Evolutionary conservation across 768 basidiomycete genomes (phyloP).

Genomic region (Boletus speciosus): DNA sequence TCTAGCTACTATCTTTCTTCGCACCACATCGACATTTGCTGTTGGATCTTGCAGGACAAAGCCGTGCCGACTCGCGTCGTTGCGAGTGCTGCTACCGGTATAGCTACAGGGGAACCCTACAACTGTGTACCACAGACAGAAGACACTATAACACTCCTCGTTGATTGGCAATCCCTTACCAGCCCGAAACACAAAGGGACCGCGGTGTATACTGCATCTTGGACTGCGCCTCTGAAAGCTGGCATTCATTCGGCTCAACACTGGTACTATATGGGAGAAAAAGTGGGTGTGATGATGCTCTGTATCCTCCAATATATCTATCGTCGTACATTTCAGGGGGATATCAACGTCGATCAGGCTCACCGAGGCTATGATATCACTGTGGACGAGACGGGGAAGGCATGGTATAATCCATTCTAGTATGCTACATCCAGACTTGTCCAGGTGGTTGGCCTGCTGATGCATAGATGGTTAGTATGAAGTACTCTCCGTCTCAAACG

Average conservation of each 20-base stretch:
- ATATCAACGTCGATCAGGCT: conserved; percentile 89
- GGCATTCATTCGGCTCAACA: conserved; percentile 91
- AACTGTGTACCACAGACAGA: conserved; percentile 85
- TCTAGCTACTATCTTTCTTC: conserved; percentile 91
- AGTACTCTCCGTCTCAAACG: conserved; percentile 87
- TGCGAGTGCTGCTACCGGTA: conserved; percentile 87
- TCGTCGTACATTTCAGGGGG: conserved; percentile 52
- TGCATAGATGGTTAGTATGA: conserved; percentile 59
- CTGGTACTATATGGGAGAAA: conserved; percentile 95
- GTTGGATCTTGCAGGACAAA: conserved; percentile 77
- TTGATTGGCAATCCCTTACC: conserved; percentile 85
- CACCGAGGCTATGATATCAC: conserved; percentile 92
- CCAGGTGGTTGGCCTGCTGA: conserved; percentile 2
- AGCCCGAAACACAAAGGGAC: conserved; percentile 78
- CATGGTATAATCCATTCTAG: conserved; percentile 91
- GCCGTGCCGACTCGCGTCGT: conserved; percentile 82
- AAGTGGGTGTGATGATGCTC: conserved; percentile 41
- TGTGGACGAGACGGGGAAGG: conserved; percentile 78
- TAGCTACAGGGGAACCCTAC: conserved; percentile 85
- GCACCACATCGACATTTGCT: conserved; percentile 88
- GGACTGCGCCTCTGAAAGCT: conserved; percentile 88
- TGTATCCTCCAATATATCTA: neutral
- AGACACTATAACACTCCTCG: conserved; percentile 92
- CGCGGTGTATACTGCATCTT: conserved; percentile 89
- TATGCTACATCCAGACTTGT: conserved; percentile 38